Percentiles rank a stretch among this genome's conserved stretches.
Evolutionary conservation across 2,329 filamentous ascomycete genomes (phyloP).

Genomic region (Acarospora socialis): DNA sequence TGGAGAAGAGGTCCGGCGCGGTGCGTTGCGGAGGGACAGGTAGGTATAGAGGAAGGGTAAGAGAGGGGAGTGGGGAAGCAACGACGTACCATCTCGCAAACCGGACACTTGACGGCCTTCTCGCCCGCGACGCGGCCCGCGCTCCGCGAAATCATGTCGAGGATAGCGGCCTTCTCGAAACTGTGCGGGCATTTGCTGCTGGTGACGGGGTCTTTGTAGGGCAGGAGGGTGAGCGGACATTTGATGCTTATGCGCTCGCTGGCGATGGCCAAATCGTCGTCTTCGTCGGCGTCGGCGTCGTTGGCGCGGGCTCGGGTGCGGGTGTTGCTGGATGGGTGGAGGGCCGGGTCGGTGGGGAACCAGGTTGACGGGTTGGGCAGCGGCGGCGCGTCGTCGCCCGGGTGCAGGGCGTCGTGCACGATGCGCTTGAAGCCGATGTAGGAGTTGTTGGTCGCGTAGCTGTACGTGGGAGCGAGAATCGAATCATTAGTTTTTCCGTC

Average conservation of each 20-base stretch:
- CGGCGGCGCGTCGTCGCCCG: constrained; percentile 37
- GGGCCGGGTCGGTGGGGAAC: constrained; percentile 37
- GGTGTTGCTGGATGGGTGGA: constrained; percentile 1
- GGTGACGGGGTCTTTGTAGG: constrained; percentile 32
- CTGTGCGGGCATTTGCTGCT: constrained; percentile 36
- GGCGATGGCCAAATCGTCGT: constrained; percentile 33
- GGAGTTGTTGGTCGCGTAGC: constrained; percentile 45
- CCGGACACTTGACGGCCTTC: constrained; percentile 13
- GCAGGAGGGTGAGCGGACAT: constrained; percentile 34
- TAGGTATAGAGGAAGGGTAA: not conserved
- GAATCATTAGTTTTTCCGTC: constrained; percentile 13
- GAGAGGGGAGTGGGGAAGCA: too few relatives aligned
- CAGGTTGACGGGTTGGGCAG: constrained; percentile 45
- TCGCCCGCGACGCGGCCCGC: constrained; percentile 17
- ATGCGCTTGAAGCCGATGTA: constrained; percentile 47
- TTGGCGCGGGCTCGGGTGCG: constrained; percentile 29
- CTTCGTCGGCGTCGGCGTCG: constrained; percentile 15
- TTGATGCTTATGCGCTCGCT: constrained; percentile 31
- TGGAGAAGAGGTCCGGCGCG: too few relatives aligned
- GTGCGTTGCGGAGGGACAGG: too few relatives aligned
- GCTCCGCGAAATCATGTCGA: constrained; percentile 28
- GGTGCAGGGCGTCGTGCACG: constrained; percentile 46
- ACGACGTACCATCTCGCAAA: constrained; percentile 12
- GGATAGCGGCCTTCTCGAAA: constrained; percentile 34
- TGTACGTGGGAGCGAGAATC: constrained; percentile 17